Percentiles rank a stretch among this genome's conserved stretches.
Conservation (phyloP, 2,329 filamentous ascomycete genomes). For the Aaosphaeria pasadenensis region DNA sequence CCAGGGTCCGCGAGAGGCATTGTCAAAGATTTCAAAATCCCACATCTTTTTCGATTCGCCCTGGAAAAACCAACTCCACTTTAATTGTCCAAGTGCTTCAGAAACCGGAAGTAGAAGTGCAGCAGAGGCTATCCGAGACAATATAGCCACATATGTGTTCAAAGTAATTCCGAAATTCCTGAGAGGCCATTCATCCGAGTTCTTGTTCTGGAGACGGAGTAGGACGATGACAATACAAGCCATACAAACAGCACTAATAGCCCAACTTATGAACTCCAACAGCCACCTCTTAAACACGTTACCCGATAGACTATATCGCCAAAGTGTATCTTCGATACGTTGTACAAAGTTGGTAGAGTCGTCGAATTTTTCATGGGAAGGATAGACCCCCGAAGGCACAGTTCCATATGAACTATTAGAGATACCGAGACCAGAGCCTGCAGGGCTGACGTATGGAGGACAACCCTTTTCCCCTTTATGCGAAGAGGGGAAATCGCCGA, state of each 20-base stretch:
- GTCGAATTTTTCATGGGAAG: neutral
- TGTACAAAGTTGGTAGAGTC: neutral
- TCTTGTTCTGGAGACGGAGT: neutral
- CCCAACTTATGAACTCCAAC: conserved; percentile 2
- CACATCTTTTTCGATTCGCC: neutral
- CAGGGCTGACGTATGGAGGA: neutral
- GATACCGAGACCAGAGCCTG: neutral
- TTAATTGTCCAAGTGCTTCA: neutral
- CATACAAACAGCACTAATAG: conserved; percentile 2
- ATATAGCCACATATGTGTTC: neutral
- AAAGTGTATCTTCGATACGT: neutral
- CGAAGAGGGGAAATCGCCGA: neutral
- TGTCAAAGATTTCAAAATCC: conserved; percentile 1
- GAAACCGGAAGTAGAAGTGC: neutral
- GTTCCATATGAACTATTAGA: neutral
- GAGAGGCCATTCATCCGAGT: neutral
- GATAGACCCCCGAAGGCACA: neutral
- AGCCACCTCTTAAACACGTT: conserved; percentile 2
- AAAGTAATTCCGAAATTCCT: neutral
- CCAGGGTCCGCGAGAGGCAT: conserved; percentile 12
- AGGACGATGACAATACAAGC: neutral
- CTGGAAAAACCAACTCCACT: neutral
- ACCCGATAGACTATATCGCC: neutral
- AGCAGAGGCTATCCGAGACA: neutral
- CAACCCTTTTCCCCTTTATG: neutral